phyloP scores from a whole-genome alignment of 2,329 filamentous ascomycete genomes.

The Curvularia lunata region DNA sequence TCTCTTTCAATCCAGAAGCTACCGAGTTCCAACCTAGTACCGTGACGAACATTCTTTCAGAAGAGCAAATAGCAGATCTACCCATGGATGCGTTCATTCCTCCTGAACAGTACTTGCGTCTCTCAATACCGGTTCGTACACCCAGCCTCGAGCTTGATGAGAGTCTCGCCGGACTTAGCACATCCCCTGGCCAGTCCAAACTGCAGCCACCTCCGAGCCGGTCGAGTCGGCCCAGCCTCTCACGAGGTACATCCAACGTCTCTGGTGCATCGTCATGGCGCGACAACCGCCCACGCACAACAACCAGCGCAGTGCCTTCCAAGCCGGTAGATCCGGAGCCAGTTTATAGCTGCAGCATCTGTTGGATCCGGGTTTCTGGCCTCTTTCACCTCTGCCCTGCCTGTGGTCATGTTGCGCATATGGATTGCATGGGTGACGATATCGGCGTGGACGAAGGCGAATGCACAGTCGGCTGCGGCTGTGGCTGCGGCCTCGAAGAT shows the following conservation, averaged over 20 bases:
- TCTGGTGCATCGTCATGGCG: constrained; percentile 32
- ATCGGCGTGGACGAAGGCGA: constrained; percentile 35
- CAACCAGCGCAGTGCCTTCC: constrained; percentile 13
- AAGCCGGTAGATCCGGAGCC: constrained; percentile 27
- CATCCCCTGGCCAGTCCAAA: constrained; percentile 25
- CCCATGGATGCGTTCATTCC: constrained; percentile 25
- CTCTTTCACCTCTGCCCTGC: constrained; percentile 46
- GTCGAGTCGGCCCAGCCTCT: constrained; percentile 31
- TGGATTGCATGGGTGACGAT: constrained; percentile 43
- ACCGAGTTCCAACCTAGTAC: constrained; percentile 41
- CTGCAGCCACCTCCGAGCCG: constrained; percentile 23
- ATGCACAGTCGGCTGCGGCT: constrained; percentile 41
- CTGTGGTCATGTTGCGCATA: constrained; percentile 48
- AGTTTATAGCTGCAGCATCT: constrained; percentile 46
- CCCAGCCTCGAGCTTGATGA: constrained; percentile 30
- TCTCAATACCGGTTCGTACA: constrained; percentile 37
- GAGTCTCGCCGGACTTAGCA: constrained; percentile 23
- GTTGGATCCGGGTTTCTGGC: constrained; percentile 47
- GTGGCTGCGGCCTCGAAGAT: constrained; percentile 39
- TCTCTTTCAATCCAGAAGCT: constrained; percentile 48
- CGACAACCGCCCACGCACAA: constrained; percentile 18
- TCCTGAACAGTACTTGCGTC: constrained; percentile 39
- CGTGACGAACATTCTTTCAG: constrained; percentile 19
- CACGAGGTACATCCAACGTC: constrained; percentile 36
- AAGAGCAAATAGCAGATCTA: constrained; percentile 22